Evolutionary conservation across 2,329 filamentous ascomycete species (phyloP), one percentile per base, ranked within the genome.

Genomic region (Stachybotrys echinatus): DNA sequence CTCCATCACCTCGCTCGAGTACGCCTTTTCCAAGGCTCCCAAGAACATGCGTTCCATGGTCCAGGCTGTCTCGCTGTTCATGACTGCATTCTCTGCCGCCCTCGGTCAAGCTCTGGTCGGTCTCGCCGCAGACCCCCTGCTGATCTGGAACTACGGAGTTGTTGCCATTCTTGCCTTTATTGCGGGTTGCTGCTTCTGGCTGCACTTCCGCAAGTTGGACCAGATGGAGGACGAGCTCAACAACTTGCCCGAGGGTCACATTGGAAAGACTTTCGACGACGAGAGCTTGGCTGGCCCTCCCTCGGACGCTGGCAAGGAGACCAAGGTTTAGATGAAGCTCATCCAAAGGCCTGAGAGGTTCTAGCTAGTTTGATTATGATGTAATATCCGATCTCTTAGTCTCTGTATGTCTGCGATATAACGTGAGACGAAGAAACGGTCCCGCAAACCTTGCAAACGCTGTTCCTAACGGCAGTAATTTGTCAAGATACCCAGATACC

Each of bases 11-110:
- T 81, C 78, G 12, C 76, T 89, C 17, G 87, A 91, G 66, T 89
- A 88, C 56, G 87, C 87, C 20, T 89, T 83, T 69, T 85, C 85
- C 60, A 89, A 89, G 66, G 85, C 86, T 0, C 88, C 87, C 8
- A 78, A 77, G 61, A 89, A 88, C 69, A 91, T 91, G 87, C 78
- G 85, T 6, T 85, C 83, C 22, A 76, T 89, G 49, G 83, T 91
- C n/a, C 76, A 77, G 57, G 80, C 81, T 10, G 74, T 89, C 48
- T 80, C 80, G 45, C 77, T 88, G 47, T 86, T 89, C 70, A 85
- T 81, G 71, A 82, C 78, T 37, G 84, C 86, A 45, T 80, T 90
- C 60, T 81, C 83, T 6, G 74, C 83, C 39, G 85, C 86, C 38
- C 71, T 90, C 21, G 83, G 83, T 1, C 84, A 89, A 68, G 86